A percentile compares a stretch with the other conserved stretches of the same genome.
Conservation (phyloP, 2,329 filamentous ascomycete species). For the Lojkania enalia region DNA sequence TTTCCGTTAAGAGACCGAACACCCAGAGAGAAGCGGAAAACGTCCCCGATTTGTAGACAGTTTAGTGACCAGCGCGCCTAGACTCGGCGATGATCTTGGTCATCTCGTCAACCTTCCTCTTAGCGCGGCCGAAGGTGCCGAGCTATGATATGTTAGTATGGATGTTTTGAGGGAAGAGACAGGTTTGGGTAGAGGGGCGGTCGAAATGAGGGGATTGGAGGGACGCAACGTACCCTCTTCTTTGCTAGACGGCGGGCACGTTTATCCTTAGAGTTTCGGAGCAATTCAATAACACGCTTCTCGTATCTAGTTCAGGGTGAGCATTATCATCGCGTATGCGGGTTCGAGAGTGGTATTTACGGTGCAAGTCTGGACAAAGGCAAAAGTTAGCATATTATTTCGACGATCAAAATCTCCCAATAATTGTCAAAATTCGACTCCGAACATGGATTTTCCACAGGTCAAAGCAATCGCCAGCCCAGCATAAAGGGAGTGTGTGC, state of each 20-base stretch:
- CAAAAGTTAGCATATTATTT: too few species aligned
- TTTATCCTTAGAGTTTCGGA: conserved; percentile 99
- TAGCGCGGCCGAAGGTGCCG: conserved; percentile 97
- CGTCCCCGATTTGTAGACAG: conserved; percentile 22
- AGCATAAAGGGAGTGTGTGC: too few species aligned
- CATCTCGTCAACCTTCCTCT: conserved; percentile 99
- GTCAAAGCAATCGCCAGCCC: too few species aligned
- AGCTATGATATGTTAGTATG: conserved; percentile 61
- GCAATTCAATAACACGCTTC: conserved; percentile 97
- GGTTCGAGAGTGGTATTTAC: conserved; percentile 20
- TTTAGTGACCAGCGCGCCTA: conserved; percentile 75
- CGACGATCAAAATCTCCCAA: too few species aligned
- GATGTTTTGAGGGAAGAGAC: not conserved
- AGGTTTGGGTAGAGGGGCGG: conserved; percentile 3
- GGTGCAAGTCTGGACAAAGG: conserved; percentile 51
- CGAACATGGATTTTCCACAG: too few species aligned
- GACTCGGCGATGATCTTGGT: conserved; percentile 96
- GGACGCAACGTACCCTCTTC: conserved; percentile 77
- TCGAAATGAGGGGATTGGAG: conserved; percentile 2
- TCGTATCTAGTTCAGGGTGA: conserved; percentile 61
- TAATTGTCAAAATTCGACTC: too few species aligned
- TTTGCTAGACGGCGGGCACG: conserved; percentile 98
- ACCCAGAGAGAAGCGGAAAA: conserved; percentile 42
- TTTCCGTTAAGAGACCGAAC: conserved; percentile 39
- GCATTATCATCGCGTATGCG: conserved; percentile 4